Evolutionary conservation across 768 basidiomycete species (phyloP).

Genomic region (Mycena floridula): DNA sequence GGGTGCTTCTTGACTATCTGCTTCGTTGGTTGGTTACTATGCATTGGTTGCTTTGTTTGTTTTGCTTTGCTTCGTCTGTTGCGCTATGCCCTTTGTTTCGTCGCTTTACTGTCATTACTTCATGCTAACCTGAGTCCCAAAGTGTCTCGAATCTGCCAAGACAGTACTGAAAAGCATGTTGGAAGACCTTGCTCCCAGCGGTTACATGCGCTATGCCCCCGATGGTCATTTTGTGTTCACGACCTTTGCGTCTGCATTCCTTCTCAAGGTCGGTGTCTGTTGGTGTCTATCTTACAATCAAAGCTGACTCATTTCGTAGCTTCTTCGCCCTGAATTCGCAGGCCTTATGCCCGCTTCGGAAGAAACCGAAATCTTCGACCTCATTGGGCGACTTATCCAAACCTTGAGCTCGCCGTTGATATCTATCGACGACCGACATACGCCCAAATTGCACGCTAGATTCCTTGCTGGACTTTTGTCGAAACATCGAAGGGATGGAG

Average conservation of each 20-base stretch:
- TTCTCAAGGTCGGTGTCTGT: constrained; percentile 71
- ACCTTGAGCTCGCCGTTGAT: constrained; percentile 66
- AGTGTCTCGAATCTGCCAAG: constrained; percentile 72
- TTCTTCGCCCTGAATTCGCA: constrained; percentile 72
- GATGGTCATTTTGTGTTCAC: constrained; percentile 83
- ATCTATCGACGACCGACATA: constrained; percentile 78
- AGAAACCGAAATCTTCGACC: constrained; percentile 65
- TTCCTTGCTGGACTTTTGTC: constrained; percentile 71
- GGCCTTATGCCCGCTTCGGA: constrained; percentile 52
- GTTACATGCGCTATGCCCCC: constrained; percentile 73
- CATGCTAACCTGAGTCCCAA: not conserved
- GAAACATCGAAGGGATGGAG: constrained; percentile 63
- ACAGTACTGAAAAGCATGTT: constrained; percentile 60
- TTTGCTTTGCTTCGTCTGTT: too few relatives aligned
- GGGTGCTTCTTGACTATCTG: constrained; percentile 6
- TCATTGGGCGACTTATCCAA: constrained; percentile 68
- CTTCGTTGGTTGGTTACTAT: too few relatives aligned
- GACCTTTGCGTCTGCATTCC: constrained; percentile 77
- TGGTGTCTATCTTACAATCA: not conserved
- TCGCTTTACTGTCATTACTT: too few relatives aligned
- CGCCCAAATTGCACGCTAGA: constrained; percentile 73
- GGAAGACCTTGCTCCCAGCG: constrained; percentile 58
- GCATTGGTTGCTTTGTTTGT: too few relatives aligned
- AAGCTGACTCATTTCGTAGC: constrained; percentile 25
- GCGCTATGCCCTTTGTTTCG: too few relatives aligned